A percentile compares a stretch with the other conserved stretches of the same genome.
These are phyloP conservation scores for Trichosporon coremiiforme DNA, from an alignment of 1,284 basidiomycete species.

Conservation along the genomic window DNA sequence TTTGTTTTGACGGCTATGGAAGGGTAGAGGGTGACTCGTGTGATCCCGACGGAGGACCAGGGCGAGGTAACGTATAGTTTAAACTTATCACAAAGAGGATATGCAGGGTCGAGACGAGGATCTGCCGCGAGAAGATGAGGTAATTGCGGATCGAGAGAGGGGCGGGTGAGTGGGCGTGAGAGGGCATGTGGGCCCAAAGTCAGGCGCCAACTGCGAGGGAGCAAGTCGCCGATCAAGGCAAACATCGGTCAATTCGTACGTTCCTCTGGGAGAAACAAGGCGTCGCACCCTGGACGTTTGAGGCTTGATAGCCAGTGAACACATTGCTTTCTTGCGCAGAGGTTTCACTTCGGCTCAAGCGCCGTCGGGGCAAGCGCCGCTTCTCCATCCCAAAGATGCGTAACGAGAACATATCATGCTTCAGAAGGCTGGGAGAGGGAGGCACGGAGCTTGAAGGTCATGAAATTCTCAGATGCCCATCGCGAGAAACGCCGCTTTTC, in stretches of 20 bases:
- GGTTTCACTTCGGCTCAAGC: no score
- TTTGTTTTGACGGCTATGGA: background rate
- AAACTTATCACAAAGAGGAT: conserved; percentile 10
- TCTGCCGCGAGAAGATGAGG: background rate
- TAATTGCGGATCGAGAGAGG: background rate
- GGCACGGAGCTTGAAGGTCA: no score
- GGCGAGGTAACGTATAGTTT: background rate
- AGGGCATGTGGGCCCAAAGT: background rate
- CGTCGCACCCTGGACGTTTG: background rate
- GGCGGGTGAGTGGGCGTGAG: no score
- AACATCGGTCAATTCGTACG: background rate
- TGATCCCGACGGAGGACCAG: background rate
- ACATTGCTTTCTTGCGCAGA: no score
- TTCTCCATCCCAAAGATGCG: no score
- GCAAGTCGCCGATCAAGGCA: background rate
- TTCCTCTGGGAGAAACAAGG: background rate
- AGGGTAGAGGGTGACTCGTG: background rate
- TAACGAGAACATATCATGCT: no score
- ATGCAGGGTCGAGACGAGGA: background rate
- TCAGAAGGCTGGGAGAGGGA: no score
- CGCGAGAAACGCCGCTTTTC: no score
- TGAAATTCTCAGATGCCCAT: no score
- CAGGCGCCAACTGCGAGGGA: background rate
- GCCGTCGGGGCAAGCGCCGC: no score
- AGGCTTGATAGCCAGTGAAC: no score